These are phyloP conservation scores for Mortierella claussenii DNA, from an alignment of 192 early-diverging fungal species.

Conservation along the genomic window DNA sequence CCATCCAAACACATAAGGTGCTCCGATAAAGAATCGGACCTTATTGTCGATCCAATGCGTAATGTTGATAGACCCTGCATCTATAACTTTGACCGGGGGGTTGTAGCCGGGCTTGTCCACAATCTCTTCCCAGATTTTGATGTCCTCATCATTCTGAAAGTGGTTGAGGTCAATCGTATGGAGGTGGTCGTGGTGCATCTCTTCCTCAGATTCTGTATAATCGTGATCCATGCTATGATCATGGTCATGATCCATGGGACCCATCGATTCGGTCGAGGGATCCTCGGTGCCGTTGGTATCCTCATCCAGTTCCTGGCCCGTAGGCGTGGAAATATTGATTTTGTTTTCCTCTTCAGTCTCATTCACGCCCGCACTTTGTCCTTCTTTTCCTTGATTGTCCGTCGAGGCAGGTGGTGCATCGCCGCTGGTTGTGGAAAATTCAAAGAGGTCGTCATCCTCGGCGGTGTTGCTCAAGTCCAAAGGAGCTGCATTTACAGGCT, in stretches of 20 bases:
- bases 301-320: background rate
- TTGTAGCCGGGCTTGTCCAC: slow-evolving; percentile 33
- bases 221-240: background rate
- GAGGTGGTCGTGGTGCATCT: slow-evolving; percentile 10
- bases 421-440: no score
- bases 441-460: slow-evolving; percentile 13
- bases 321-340: slow-evolving; percentile 9
- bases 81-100: slow-evolving; percentile 22
- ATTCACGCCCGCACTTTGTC: slow-evolving; percentile 5
- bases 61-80: slow-evolving; percentile 28
- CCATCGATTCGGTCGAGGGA: background rate
- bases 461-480: background rate
- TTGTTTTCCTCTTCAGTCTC: slow-evolving; percentile 1
- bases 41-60: slow-evolving; percentile 37
- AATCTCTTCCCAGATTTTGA: slow-evolving; percentile 24
- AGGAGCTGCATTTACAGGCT: no score
- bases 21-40: slow-evolving; percentile 33
- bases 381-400: background rate
- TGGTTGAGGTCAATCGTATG: slow-evolving; percentile 33
- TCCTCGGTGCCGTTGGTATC: background rate
- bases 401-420: background rate
- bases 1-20: slow-evolving; percentile 48
- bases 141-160: slow-evolving; percentile 39
- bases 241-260: background rate
- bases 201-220: background rate